Conservation (phyloP, 2,329 filamentous ascomycete genomes). For the Lachnellula cervina region DNA sequence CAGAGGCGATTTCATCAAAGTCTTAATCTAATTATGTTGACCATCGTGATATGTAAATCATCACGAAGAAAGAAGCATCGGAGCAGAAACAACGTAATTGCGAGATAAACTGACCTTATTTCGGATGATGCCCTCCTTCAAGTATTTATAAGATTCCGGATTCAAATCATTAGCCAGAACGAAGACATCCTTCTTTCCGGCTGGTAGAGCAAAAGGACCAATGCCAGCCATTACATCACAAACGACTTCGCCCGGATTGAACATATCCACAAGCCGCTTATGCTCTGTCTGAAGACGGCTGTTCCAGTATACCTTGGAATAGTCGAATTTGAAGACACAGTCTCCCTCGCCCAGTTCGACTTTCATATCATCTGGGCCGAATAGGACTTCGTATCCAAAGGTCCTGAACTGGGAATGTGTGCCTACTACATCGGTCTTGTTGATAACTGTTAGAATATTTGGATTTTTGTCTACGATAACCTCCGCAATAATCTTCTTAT, state of each 20-base stretch:
- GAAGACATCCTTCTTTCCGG: constrained; percentile 83
- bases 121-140: constrained; percentile 62
- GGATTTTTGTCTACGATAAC: constrained; percentile 88
- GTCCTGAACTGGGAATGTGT: constrained; percentile 82
- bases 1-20: constrained; percentile 16
- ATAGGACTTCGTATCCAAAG: constrained; percentile 86
- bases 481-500: constrained; percentile 79
- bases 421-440: constrained; percentile 88
- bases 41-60: constrained; percentile 21
- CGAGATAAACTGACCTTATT: constrained; percentile 64
- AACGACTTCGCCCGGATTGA: constrained; percentile 80
- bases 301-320: constrained; percentile 98
- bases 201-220: constrained; percentile 88
- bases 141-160: constrained; percentile 73
- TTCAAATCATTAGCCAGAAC: constrained; percentile 98
- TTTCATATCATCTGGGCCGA: constrained; percentile 74
- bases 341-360: constrained; percentile 78
- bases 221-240: constrained; percentile 98
- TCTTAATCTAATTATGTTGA: constrained; percentile 16
- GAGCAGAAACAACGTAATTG: not conserved
- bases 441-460: constrained; percentile 81
- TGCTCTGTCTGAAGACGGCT: constrained; percentile 87
- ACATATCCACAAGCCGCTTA: constrained; percentile 68
- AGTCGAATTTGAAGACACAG: constrained; percentile 90
- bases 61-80: constrained; percentile 3